A percentile compares a stretch with the other conserved stretches of the same genome.
These are phyloP conservation scores for Cyberlindnera mississippiensis DNA, from an alignment of 805 yeast species.

Conservation along the genomic window DNA sequence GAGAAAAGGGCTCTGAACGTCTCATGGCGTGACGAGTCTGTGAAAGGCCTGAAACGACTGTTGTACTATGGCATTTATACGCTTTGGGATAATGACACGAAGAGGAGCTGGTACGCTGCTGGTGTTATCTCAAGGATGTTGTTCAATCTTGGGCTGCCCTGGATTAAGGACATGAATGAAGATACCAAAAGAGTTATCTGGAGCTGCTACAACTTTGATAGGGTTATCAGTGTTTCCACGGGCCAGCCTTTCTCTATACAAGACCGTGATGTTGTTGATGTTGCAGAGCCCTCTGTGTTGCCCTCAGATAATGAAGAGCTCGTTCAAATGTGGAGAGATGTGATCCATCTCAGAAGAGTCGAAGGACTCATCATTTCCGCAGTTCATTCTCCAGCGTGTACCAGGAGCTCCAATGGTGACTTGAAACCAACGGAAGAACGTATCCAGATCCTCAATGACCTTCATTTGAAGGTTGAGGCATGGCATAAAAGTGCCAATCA, in stretches of 20 bases:
- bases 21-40: conserved; percentile 34
- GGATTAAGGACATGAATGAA: conserved; percentile 35
- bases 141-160: conserved; percentile 42
- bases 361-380: conserved; percentile 44
- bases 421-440: conserved; percentile 6
- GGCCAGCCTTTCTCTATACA: conserved; percentile 47
- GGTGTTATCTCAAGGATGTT: conserved; percentile 44
- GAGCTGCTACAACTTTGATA: conserved; percentile 46
- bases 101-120: conserved; percentile 49
- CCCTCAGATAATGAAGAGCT: conserved; percentile 39
- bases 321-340: conserved; percentile 36
- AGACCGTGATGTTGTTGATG: conserved; percentile 49
- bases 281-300: conserved; percentile 37
- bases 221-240: conserved; percentile 44
- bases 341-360: conserved; percentile 41
- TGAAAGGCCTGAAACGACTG: conserved; percentile 39
- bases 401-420: conserved; percentile 13
- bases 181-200: conserved; percentile 42
- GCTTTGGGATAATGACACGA: conserved; percentile 46
- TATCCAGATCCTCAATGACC: conserved; percentile 3
- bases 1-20: conserved; percentile 39
- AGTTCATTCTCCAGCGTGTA: conserved; percentile 43
- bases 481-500: conserved; percentile 27
- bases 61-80: conserved; percentile 46
- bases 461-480: conserved; percentile 29